A percentile compares a stretch with the other conserved stretches of the same genome.
Conservation (phyloP, 257 asterid species). For the Coffea eugenioides region DNA sequence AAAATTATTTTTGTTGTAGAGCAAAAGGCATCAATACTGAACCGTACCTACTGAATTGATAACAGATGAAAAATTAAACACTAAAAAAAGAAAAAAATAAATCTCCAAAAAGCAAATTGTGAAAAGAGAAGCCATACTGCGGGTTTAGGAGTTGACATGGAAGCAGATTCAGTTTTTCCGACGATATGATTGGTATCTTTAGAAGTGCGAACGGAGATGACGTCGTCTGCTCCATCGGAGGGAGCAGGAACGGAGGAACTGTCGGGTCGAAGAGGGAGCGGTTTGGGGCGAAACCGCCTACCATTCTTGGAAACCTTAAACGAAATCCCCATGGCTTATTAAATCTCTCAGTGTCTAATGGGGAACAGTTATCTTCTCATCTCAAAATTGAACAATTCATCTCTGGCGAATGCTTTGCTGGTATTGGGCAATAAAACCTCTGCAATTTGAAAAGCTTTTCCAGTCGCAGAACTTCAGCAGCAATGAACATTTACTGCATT, state of each 20-base stretch:
- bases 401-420: too few relatives aligned
- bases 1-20: background rate
- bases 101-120: background rate
- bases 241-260: slow-evolving; percentile 15
- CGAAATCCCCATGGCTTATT: slow-evolving; percentile 73
- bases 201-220: slow-evolving; percentile 18
- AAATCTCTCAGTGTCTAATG: too few relatives aligned
- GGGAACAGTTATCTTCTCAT: too few relatives aligned
- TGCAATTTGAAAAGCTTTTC: too few relatives aligned
- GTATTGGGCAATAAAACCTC: too few relatives aligned
- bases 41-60: background rate
- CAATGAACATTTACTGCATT: too few relatives aligned
- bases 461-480: too few relatives aligned
- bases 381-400: too few relatives aligned
- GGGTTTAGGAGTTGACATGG: slow-evolving; percentile 33
- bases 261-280: slow-evolving; percentile 23
- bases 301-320: slow-evolving; percentile 82
- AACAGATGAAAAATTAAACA: background rate
- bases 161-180: slow-evolving; percentile 20
- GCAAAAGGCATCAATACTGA: background rate
- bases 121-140: slow-evolving; percentile 23
- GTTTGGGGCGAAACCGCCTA: slow-evolving; percentile 53
- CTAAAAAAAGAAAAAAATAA: background rate
- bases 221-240: slow-evolving; percentile 31
- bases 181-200: slow-evolving; percentile 23